phyloP scores from a whole-genome alignment of 441 rosid genomes.

The Hypseocharis bilobata region DNA sequence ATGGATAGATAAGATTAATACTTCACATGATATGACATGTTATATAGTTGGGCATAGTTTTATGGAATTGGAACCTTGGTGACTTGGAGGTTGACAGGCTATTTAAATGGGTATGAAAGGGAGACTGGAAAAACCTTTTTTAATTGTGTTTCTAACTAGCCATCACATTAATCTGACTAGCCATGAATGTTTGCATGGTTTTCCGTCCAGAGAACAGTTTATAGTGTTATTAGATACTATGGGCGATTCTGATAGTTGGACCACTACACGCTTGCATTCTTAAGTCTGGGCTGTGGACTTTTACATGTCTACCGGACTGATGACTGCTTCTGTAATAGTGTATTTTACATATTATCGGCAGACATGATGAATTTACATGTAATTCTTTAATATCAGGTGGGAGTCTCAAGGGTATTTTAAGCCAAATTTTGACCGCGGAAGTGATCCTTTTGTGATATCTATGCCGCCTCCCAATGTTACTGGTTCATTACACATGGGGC shows the following conservation, averaged over 20 bases:
- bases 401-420: slow-evolving; percentile 86
- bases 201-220: not conserved
- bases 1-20: too few species aligned
- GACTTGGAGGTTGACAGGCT: not conserved
- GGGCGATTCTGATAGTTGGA: not conserved
- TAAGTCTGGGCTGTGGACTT: not conserved
- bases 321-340: not conserved
- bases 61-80: not conserved
- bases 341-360: not conserved
- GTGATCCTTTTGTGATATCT: slow-evolving; percentile 75
- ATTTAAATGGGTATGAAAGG: not conserved
- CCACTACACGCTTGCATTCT: not conserved
- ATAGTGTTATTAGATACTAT: not conserved
- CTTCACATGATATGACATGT: not conserved
- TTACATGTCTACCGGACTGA: not conserved
- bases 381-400: slow-evolving; percentile 55
- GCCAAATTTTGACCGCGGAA: slow-evolving; percentile 58
- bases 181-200: not conserved
- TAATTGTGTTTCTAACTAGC: not conserved
- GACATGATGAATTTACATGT: slow-evolving; percentile 4
- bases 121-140: not conserved
- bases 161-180: not conserved
- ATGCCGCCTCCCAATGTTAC: slow-evolving; percentile 99
- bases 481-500: slow-evolving; percentile 96
- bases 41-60: not conserved